Evolutionary conservation across 768 basidiomycete species (phyloP).

Genomic region (Asterophora lycoperdoides): DNA sequence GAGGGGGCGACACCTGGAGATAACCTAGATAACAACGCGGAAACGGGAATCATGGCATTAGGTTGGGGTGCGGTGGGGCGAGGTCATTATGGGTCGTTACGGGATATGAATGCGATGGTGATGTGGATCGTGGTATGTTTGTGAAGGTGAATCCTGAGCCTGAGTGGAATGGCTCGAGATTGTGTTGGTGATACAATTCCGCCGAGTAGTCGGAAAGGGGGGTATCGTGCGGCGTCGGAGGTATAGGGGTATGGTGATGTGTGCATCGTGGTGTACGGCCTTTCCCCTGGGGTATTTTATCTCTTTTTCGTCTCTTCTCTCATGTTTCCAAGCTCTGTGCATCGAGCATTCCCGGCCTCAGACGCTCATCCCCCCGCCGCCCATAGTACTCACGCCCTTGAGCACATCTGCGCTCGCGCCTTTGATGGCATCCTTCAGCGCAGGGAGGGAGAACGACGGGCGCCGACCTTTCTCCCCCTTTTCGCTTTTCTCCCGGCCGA

Average conservation of each 20-base stretch:
- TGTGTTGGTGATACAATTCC: conserved; percentile 3
- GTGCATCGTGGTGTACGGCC: neutral
- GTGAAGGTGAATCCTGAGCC: no score
- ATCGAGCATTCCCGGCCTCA: neutral
- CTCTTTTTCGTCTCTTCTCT: no score
- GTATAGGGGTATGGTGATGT: neutral
- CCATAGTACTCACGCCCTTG: conserved; percentile 16
- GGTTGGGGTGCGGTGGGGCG: no score
- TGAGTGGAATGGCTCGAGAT: no score
- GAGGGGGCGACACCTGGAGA: no score
- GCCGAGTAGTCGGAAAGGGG: neutral
- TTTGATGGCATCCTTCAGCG: conserved; percentile 15
- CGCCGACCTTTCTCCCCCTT: neutral
- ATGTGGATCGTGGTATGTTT: no score
- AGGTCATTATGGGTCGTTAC: no score
- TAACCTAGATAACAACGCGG: no score
- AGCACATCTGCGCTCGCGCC: conserved; percentile 16
- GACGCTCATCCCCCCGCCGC: conserved; percentile 3
- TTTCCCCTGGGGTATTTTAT: neutral
- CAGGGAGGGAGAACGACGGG: conserved; percentile 15
- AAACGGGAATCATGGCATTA: no score
- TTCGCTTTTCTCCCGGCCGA: conserved; percentile 3
- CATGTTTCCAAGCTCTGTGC: no score
- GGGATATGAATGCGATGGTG: no score
- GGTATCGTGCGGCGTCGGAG: neutral